A percentile compares a stretch with the other conserved stretches of the same genome.
Conservation (phyloP, 352 stramenopile genomes). For the Globisporangium radiosum region DNA sequence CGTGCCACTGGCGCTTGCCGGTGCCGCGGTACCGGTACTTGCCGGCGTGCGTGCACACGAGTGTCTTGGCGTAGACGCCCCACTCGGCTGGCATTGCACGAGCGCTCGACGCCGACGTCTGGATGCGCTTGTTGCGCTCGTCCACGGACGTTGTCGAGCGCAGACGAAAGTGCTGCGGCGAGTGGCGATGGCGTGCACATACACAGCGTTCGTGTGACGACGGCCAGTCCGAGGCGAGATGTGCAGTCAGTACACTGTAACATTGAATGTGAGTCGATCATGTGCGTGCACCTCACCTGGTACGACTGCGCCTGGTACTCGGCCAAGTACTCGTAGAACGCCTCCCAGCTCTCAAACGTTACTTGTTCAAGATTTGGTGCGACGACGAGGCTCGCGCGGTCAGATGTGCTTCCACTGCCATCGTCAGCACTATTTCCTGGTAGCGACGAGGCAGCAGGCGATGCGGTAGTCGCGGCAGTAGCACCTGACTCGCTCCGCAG, state of each 20-base stretch:
- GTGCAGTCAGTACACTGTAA: not conserved
- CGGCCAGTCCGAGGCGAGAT: no score
- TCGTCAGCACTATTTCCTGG: not conserved
- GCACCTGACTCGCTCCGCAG: not conserved
- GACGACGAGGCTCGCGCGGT: not conserved
- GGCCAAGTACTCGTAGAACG: slow-evolving; percentile 1
- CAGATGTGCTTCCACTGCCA: no score
- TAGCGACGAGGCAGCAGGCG: not conserved
- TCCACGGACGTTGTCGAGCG: slow-evolving; percentile 5
- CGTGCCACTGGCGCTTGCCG: slow-evolving; percentile 11
- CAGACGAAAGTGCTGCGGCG: slow-evolving; percentile 1
- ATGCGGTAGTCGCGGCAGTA: not conserved
- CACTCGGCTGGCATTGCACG: slow-evolving; percentile 7
- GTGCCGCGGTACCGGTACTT: slow-evolving; percentile 12
- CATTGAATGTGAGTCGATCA: not conserved
- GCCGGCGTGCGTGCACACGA: slow-evolving; percentile 16
- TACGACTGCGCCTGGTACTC: not conserved
- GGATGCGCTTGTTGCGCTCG: slow-evolving; percentile 2
- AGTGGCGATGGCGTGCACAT: no score
- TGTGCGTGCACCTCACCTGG: not conserved
- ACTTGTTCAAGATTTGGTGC: not conserved
- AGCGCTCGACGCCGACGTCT: slow-evolving; percentile 1
- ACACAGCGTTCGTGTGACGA: no score
- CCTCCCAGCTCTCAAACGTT: slow-evolving; percentile 3
- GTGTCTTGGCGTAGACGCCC: slow-evolving; percentile 17